Conservation (phyloP, 2,329 filamentous ascomycete species). For the Zasmidium citrigriseum region DNA sequence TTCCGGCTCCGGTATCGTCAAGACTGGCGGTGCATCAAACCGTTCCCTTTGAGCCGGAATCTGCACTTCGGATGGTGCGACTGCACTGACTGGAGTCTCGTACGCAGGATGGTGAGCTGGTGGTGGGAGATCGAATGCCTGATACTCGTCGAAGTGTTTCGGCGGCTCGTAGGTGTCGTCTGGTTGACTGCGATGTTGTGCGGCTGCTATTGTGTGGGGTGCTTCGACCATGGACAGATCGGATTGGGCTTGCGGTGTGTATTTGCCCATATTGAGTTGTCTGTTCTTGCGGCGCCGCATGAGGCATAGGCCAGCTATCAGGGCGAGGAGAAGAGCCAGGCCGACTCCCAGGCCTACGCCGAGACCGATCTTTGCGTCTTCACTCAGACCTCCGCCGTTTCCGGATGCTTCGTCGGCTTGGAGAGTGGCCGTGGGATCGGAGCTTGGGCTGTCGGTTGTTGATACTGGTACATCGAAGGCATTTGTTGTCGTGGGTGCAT, state of each 20-base stretch:
- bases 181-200: slow-evolving; percentile 1
- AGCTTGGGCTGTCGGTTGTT: neutral
- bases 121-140: slow-evolving; percentile 6
- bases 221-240: slow-evolving; percentile 22
- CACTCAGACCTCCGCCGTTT: slow-evolving; percentile 7
- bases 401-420: neutral
- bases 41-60: neutral
- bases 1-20: slow-evolving; percentile 13
- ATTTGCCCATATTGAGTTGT: slow-evolving; percentile 10
- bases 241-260: slow-evolving; percentile 14
- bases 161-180: slow-evolving; percentile 1
- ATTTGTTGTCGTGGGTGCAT: neutral
- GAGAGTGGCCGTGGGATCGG: neutral
- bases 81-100: slow-evolving; percentile 10
- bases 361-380: slow-evolving; percentile 20
- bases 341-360: slow-evolving; percentile 20
- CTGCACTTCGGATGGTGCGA: slow-evolving; percentile 6
- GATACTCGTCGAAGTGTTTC: slow-evolving; percentile 4
- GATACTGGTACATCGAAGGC: too few species aligned
- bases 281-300: slow-evolving; percentile 11
- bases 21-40: slow-evolving; percentile 2
- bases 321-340: slow-evolving; percentile 13
- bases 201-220: slow-evolving; percentile 6
- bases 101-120: slow-evolving; percentile 2
- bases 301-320: slow-evolving; percentile 11